A percentile compares a stretch with the other conserved stretches of the same genome.
These are phyloP conservation scores for Penicillium crystallinum DNA, from an alignment of 495 filamentous ascomycete genomes.

Conservation along the genomic window DNA sequence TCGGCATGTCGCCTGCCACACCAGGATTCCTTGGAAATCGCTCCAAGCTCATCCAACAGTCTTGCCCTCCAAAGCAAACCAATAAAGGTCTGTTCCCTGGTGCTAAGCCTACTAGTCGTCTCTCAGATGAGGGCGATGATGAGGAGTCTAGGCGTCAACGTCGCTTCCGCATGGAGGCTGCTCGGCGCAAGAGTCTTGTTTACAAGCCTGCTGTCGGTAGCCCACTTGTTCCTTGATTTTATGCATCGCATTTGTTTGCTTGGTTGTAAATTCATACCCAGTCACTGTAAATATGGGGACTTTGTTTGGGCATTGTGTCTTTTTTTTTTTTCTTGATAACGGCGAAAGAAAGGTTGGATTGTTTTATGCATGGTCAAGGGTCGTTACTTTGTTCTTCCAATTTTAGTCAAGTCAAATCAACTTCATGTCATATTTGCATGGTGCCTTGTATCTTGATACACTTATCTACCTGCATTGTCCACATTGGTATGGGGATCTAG, in stretches of 20 bases:
- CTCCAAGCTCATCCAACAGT: slow-evolving; percentile 56
- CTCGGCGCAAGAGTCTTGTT: slow-evolving; percentile 75
- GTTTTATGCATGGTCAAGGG: neutral
- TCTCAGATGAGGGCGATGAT: slow-evolving; percentile 19
- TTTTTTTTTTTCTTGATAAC: too few species aligned
- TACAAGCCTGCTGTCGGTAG: slow-evolving; percentile 76
- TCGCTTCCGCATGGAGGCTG: slow-evolving; percentile 63
- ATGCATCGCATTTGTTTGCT: neutral
- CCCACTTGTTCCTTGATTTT: slow-evolving; percentile 45
- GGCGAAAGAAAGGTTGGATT: neutral
- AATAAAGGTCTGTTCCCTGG: slow-evolving; percentile 41
- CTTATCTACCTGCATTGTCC: too few species aligned
- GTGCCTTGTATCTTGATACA: too few species aligned
- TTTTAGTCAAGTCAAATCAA: neutral
- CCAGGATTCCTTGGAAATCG: slow-evolving; percentile 53
- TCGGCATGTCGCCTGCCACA: slow-evolving; percentile 49
- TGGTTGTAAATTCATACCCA: slow-evolving; percentile 7
- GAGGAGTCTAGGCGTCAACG: slow-evolving; percentile 44
- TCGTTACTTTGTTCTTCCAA: neutral
- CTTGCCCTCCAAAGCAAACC: slow-evolving; percentile 65
- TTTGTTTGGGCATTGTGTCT: slow-evolving; percentile 2
- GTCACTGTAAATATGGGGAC: slow-evolving; percentile 21
- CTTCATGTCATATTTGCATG: neutral
- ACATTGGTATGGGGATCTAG: too few species aligned
- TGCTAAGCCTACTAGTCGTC: slow-evolving; percentile 6